These are phyloP conservation scores for Heterobasidion parviporum DNA, from an alignment of 1,284 basidiomycete species.

Conservation along the genomic window DNA sequence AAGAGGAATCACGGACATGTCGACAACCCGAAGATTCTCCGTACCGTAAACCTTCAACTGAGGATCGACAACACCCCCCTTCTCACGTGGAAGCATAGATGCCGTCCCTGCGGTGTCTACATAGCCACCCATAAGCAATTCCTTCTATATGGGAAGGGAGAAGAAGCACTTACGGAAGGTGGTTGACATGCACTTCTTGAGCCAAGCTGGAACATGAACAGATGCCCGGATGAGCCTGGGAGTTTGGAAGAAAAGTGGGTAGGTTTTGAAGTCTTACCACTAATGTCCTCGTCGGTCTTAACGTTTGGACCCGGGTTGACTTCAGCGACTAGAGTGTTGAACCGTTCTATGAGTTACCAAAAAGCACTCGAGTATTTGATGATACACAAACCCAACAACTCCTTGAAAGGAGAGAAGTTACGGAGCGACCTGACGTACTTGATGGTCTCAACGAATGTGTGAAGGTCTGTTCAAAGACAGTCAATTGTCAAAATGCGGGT, in stretches of 20 bases:
- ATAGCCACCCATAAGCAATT: background rate
- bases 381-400: slow-evolving; percentile 16
- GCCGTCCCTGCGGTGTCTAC: slow-evolving; percentile 33
- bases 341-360: background rate
- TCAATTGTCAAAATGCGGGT: slow-evolving; percentile 6
- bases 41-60: slow-evolving; percentile 40
- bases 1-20: slow-evolving; percentile 36
- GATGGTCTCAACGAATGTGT: slow-evolving; percentile 32
- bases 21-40: slow-evolving; percentile 42
- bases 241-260: background rate
- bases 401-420: slow-evolving; percentile 34
- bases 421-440: slow-evolving; percentile 39
- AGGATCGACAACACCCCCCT: slow-evolving; percentile 50
- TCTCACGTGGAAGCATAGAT: slow-evolving; percentile 52
- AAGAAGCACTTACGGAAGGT: background rate
- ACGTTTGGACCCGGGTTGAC: slow-evolving; percentile 28
- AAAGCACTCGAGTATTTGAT: background rate
- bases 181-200: background rate
- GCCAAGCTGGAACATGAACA: background rate
- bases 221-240: background rate
- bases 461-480: slow-evolving; percentile 22
- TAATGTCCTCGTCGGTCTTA: background rate
- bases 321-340: slow-evolving; percentile 16
- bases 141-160: background rate
- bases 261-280: background rate